Conservation (phyloP, 2,329 filamentous ascomycete species). For the Orbilia ellipsospora region DNA sequence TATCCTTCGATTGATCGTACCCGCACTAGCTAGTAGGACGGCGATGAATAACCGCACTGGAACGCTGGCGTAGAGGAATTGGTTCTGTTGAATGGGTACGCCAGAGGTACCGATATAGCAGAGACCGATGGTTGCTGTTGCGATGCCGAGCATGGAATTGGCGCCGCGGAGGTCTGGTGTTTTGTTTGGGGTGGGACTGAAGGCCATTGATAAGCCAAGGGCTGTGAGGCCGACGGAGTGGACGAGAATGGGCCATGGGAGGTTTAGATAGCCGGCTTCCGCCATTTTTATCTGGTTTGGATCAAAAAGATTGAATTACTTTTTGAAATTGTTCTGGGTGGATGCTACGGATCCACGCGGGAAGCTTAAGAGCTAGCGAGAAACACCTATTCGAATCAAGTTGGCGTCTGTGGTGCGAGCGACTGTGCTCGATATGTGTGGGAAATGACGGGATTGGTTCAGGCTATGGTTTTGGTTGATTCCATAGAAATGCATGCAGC, state of each 20-base stretch:
- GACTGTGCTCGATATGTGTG: no score
- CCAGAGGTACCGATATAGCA: conserved; percentile 56
- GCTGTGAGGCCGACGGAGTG: conserved; percentile 32
- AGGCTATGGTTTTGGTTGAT: no score
- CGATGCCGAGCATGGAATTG: conserved; percentile 55
- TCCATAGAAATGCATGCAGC: no score
- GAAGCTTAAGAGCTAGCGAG: no score
- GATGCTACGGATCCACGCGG: no score
- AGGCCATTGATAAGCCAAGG: conserved; percentile 40
- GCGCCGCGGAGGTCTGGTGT: conserved; percentile 33
- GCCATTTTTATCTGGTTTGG: conserved; percentile 7
- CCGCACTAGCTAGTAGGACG: conserved; percentile 24
- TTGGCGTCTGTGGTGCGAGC: no score
- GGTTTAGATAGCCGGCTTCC: conserved; percentile 32
- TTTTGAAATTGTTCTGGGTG: no score
- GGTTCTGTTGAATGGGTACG: conserved; percentile 57
- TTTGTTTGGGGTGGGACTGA: conserved; percentile 18
- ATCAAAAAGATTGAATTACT: no score
- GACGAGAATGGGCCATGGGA: conserved; percentile 46
- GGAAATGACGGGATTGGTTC: no score
- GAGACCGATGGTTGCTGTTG: conserved; percentile 54
- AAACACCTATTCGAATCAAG: no score
- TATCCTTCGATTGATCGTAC: conserved; percentile 20
- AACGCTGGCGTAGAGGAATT: conserved; percentile 55
- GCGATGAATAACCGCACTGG: conserved; percentile 33